A percentile compares a stretch with the other conserved stretches of the same genome.
Conservation (phyloP, 805 yeast genomes). For the Metschnikowia peoriensis region DNA sequence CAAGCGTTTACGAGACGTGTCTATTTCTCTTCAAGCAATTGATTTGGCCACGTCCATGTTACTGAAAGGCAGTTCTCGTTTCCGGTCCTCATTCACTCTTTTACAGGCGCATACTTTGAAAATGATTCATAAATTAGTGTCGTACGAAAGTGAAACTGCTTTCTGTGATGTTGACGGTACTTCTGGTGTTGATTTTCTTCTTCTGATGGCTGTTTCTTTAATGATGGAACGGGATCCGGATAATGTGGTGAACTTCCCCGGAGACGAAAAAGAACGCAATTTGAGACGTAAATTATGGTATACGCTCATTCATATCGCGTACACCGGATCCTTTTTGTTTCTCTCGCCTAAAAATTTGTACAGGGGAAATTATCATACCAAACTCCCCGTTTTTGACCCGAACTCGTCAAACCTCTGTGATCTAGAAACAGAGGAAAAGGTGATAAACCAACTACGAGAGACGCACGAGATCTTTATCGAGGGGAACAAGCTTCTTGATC, state of each 20-base stretch:
- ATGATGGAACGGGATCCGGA: constrained; percentile 19
- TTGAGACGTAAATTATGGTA: constrained; percentile 19
- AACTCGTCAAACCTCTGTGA: constrained; percentile 13
- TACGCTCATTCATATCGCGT: constrained; percentile 15
- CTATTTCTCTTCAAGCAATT: constrained; percentile 17
- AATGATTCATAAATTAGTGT: constrained; percentile 10
- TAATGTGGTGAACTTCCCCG: constrained; percentile 5
- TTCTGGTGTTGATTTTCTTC: constrained; percentile 9
- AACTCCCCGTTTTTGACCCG: constrained; percentile 9
- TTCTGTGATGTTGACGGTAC: constrained; percentile 8
- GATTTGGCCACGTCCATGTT: constrained; percentile 17
- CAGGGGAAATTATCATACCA: constrained; percentile 10
- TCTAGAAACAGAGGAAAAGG: constrained; percentile 8
- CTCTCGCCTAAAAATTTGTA: constrained; percentile 12
- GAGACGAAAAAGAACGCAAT: constrained; percentile 12
- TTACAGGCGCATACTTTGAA: constrained; percentile 21
- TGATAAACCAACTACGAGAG: constrained; percentile 4
- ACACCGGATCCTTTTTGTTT: constrained; percentile 9
- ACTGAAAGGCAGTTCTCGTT: constrained; percentile 10
- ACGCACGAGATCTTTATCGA: constrained; percentile 4
- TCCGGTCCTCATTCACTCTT: constrained; percentile 12
- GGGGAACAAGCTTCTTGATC: constrained; percentile 11
- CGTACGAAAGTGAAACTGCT: constrained; percentile 19
- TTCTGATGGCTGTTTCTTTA: constrained; percentile 13
- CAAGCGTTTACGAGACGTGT: constrained; percentile 10